A percentile compares a stretch with the other conserved stretches of the same genome.
phyloP scores from a whole-genome alignment of 2,329 filamentous ascomycete genomes.

The Penicillium sp. region DNA sequence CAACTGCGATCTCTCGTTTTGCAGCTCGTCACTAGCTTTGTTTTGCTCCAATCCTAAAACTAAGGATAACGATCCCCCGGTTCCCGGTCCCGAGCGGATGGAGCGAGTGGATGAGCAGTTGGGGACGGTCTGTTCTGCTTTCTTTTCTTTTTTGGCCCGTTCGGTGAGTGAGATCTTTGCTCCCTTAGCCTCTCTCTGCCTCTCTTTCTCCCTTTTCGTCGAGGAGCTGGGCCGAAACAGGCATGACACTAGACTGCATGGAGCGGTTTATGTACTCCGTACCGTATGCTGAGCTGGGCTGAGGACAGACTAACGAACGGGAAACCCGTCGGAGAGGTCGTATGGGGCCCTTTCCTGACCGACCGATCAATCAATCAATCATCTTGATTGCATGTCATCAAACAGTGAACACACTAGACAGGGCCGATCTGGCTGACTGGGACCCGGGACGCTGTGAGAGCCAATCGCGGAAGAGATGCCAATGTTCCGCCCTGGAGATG shows the following conservation, averaged over 20 bases:
- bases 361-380: neutral
- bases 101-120: neutral
- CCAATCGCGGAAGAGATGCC: conserved; percentile 17
- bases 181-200: neutral
- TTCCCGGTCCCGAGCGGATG: conserved; percentile 11
- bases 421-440: conserved; percentile 6
- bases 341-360: conserved; percentile 11
- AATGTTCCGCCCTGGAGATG: conserved; percentile 12
- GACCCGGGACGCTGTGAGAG: conserved; percentile 1
- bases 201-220: conserved; percentile 1
- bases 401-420: conserved; percentile 7
- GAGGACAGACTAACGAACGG: conserved; percentile 7
- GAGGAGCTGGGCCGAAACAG: conserved; percentile 8
- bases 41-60: conserved; percentile 7
- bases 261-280: conserved; percentile 5
- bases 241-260: conserved; percentile 11
- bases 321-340: conserved; percentile 12
- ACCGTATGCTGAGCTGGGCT: conserved; percentile 7
- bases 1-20: conserved; percentile 1
- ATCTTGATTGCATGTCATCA: conserved; percentile 11
- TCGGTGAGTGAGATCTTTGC: conserved; percentile 7
- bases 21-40: neutral
- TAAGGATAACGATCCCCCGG: conserved; percentile 12
- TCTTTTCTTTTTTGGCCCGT: conserved; percentile 4
- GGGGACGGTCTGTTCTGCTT: neutral